Evolutionary conservation across 2,329 filamentous ascomycete genomes (phyloP).

Genomic region (Penicillium rolfsii): DNA sequence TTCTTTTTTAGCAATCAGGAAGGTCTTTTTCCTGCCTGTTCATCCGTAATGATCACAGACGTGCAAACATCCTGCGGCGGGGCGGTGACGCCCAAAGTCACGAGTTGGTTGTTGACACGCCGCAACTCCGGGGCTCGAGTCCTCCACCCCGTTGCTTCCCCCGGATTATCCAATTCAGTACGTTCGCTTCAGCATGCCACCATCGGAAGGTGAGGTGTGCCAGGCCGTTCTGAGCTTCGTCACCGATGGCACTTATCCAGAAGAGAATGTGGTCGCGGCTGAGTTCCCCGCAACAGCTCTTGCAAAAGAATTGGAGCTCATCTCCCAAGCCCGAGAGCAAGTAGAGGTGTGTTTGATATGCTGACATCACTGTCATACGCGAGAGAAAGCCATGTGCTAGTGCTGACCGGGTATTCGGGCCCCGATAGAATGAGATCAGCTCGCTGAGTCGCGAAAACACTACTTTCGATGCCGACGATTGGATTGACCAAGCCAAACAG

Average conservation of each 20-base stretch:
- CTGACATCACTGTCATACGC: neutral
- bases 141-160: neutral
- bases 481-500: conserved; percentile 81
- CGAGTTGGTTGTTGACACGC: conserved; percentile 32
- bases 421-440: conserved; percentile 68
- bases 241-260: conserved; percentile 59
- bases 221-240: conserved; percentile 68
- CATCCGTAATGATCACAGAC: neutral
- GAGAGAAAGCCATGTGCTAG: neutral
- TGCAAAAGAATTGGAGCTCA: conserved; percentile 53
- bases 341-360: conserved; percentile 51
- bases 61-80: conserved; percentile 18
- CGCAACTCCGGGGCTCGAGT: conserved; percentile 9
- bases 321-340: conserved; percentile 56
- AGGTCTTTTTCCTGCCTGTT: neutral
- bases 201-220: conserved; percentile 51
- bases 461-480: conserved; percentile 78
- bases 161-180: conserved; percentile 3
- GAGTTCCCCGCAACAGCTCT: conserved; percentile 55
- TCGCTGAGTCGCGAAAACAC: conserved; percentile 75
- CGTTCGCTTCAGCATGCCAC: conserved; percentile 39
- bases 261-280: conserved; percentile 59
- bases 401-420: conserved; percentile 16
- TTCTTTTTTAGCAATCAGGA: conserved; percentile 5
- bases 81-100: conserved; percentile 41